phyloP scores from a whole-genome alignment of 2,329 filamentous ascomycete genomes.

The Cladorrhinum sp. region DNA sequence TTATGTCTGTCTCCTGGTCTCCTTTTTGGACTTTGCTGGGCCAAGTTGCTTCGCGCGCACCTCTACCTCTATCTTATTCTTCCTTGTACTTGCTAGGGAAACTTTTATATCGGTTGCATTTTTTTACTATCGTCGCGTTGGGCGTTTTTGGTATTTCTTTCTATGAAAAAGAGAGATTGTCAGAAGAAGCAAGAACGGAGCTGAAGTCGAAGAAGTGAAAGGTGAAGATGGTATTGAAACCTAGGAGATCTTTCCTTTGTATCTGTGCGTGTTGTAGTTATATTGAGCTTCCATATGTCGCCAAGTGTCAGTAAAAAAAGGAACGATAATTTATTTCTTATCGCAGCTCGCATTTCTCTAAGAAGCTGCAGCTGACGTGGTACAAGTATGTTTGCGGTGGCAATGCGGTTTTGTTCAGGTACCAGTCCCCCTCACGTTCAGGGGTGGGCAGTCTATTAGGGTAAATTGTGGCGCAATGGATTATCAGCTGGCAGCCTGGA shows the following conservation, averaged over 20 bases:
- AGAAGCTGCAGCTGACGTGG: no score
- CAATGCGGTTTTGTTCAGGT: background rate
- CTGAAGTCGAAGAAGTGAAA: no score
- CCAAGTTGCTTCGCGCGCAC: background rate
- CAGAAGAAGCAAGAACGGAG: no score
- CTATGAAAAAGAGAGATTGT: conserved; percentile 3
- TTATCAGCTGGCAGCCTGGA: conserved; percentile 5
- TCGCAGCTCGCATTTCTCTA: no score
- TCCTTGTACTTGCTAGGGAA: conserved; percentile 11
- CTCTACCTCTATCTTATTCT: conserved; percentile 9
- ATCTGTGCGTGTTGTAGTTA: background rate
- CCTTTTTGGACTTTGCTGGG: background rate
- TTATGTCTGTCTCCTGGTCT: no score
- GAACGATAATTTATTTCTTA: no score
- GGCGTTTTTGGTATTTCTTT: conserved; percentile 4
- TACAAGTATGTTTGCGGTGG: no score
- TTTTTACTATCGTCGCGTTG: background rate
- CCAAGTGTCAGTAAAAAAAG: no score
- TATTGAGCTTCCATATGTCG: background rate
- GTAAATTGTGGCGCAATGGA: conserved; percentile 8
- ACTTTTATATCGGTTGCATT: conserved; percentile 6
- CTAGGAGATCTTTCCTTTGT: no score
- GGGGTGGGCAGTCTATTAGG: background rate
- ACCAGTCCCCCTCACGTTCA: background rate
- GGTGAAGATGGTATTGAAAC: no score